phyloP scores from a whole-genome alignment of 352 stramenopile species.

The Globisporangium yorkense region DNA sequence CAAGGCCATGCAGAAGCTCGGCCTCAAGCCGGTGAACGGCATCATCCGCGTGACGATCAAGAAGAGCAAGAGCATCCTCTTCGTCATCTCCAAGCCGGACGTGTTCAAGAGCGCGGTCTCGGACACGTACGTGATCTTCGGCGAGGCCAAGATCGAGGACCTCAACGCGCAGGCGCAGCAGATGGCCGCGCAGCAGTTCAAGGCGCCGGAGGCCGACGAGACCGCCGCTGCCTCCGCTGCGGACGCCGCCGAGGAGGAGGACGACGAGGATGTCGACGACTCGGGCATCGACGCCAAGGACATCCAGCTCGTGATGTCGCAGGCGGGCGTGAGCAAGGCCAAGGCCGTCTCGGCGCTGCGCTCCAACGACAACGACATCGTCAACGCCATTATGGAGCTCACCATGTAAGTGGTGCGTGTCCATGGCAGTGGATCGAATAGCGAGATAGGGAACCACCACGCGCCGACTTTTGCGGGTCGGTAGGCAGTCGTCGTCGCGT shows the following conservation, averaged over 20 bases:
- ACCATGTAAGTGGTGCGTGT: conserved; percentile 88
- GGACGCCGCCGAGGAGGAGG: conserved; percentile 90
- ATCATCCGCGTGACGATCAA: conserved; percentile 98
- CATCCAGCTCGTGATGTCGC: conserved; percentile 98
- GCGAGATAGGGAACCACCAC: conserved; percentile 2
- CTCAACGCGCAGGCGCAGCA: conserved; percentile 87
- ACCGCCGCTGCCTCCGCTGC: conserved; percentile 37
- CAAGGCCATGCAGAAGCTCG: conserved; percentile 99
- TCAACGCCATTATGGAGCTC: conserved; percentile 99
- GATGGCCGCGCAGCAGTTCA: conserved; percentile 92
- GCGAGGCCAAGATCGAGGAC: conserved; percentile 99
- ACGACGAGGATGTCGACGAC: conserved; percentile 93
- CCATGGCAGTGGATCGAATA: neutral
- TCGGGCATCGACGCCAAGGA: conserved; percentile 97
- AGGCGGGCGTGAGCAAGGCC: conserved; percentile 88
- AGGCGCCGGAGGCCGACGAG: conserved; percentile 40
- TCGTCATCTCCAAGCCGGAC: conserved; percentile 98
- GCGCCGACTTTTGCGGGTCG: neutral
- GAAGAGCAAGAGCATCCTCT: conserved; percentile 97
- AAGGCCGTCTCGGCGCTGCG: conserved; percentile 96
- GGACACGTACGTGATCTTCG: conserved; percentile 98
- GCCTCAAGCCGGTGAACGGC: conserved; percentile 94
- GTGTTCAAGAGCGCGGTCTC: conserved; percentile 96
- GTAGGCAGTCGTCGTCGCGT: neutral
- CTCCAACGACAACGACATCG: conserved; percentile 98